Base-by-base conservation (phyloP, 805 yeast species). In the Suhomyces sp. region DNA sequence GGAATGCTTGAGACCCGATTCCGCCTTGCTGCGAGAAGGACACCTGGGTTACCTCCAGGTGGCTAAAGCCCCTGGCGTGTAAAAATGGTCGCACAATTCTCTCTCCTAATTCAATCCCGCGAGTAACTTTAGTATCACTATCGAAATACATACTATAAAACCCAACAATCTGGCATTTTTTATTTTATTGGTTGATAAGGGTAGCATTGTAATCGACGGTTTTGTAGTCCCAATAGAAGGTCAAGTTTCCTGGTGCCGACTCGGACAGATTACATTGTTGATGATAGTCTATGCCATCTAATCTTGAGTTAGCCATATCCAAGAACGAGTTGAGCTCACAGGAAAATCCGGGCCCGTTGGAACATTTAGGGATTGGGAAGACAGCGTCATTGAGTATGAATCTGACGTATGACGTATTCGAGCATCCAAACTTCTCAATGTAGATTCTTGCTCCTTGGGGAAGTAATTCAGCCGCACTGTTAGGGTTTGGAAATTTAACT, bases 221-320 rank as follows among this genome's bases (percentile, higher is more conserved):
- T 46, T 54, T 53, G 56, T 62, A 75, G 58, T 75, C 77, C 79
- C 79, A 75, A 62, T 67, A 73, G 60, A 75, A 75, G 2, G 76
- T 63, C 33, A 75, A 60, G 17, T 60, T 53, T 3, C 49, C 62
- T 19, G 41, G 41, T 25, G 51, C 49, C 24, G 57, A 52, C 41
- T 60, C 53, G 15, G 49, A 47, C 27, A 62, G 56, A 19, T 62
- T 62, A 58, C 79, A 76, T 22, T 69, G 69, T 20, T 60, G 53
- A 37, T 54, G 58, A 55, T 65, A 74, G 43, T 56, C 55, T 31
- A 53, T 46, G 48, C 67, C 68, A 3, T 57, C 56, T 49, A 71
- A 50, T 58, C 71, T 67, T 19, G 53, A 50, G 27, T 62, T 63
- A 44, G 73, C 63, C 50, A 66, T 66, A 5, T 61, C 49, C 55